Conservation (phyloP, 148 eudicot genomes). For the Fallopia convolvulus region DNA sequence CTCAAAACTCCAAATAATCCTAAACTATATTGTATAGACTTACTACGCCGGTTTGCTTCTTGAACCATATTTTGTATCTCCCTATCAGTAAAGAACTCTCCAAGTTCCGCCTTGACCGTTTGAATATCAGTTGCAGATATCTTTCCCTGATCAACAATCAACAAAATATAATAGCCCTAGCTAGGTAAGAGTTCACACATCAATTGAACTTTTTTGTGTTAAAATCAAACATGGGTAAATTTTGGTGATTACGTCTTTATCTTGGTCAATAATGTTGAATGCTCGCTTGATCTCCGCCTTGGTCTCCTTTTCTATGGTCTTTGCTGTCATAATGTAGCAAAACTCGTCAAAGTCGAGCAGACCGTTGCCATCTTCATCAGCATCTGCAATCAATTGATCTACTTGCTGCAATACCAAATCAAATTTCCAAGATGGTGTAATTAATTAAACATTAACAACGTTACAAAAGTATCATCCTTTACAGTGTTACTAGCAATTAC, state of each 20-base stretch:
- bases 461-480: neutral
- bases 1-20: no score
- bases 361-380: constrained; percentile 12
- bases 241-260: constrained; percentile 13
- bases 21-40: neutral
- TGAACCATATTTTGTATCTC: constrained; percentile 10
- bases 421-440: neutral
- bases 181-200: neutral
- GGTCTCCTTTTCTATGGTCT: constrained; percentile 4
- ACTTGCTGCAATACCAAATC: constrained; percentile 4
- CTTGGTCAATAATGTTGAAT: constrained; percentile 63
- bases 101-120: neutral
- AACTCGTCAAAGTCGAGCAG: constrained; percentile 11
- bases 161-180: neutral
- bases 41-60: constrained; percentile 7
- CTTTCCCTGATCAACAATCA: constrained; percentile 9
- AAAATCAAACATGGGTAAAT: neutral
- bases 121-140: constrained; percentile 15
- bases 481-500: neutral
- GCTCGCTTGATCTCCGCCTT: constrained; percentile 1
- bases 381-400: constrained; percentile 5
- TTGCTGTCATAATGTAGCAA: constrained; percentile 10
- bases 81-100: constrained; percentile 11
- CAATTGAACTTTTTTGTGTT: neutral
- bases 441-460: no score